phyloP scores from a whole-genome alignment of 345 rosid genomes.

The Laguncularia racemosa region DNA sequence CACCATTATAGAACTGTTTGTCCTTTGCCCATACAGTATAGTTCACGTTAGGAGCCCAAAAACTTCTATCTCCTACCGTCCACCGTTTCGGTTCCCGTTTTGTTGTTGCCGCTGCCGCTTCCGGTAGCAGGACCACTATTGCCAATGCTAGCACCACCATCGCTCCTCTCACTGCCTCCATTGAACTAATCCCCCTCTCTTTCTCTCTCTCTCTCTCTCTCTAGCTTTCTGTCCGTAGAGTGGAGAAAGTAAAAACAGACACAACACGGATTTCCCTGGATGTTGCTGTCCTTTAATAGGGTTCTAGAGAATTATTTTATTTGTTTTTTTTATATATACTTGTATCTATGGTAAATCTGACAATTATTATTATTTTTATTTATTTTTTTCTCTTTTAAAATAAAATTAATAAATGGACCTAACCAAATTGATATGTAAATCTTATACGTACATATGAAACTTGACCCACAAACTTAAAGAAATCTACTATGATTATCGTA shows the following conservation, averaged over 20 bases:
- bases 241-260: background rate
- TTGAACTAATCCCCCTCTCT: background rate
- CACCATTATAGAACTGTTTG: slow-evolving; percentile 82
- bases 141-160: slow-evolving; percentile 18
- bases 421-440: too few relatives aligned
- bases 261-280: too few relatives aligned
- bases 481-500: too few relatives aligned
- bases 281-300: too few relatives aligned
- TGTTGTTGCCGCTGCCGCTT: slow-evolving; percentile 24
- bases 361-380: too few relatives aligned
- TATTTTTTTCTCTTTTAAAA: too few relatives aligned
- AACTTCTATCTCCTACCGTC: slow-evolving; percentile 54
- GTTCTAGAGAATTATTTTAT: too few relatives aligned
- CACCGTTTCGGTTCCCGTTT: slow-evolving; percentile 49
- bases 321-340: too few relatives aligned
- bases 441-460: too few relatives aligned
- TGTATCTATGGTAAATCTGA: too few relatives aligned
- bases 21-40: slow-evolving; percentile 75
- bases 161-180: slow-evolving; percentile 11
- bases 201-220: slow-evolving; percentile 21
- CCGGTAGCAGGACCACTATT: slow-evolving; percentile 23
- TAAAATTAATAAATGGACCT: too few relatives aligned
- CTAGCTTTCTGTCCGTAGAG: background rate
- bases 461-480: too few relatives aligned
- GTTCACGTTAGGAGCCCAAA: slow-evolving; percentile 67